phyloP scores from a whole-genome alignment of 352 stramenopile species.

The Pythium pyrilobum region DNA sequence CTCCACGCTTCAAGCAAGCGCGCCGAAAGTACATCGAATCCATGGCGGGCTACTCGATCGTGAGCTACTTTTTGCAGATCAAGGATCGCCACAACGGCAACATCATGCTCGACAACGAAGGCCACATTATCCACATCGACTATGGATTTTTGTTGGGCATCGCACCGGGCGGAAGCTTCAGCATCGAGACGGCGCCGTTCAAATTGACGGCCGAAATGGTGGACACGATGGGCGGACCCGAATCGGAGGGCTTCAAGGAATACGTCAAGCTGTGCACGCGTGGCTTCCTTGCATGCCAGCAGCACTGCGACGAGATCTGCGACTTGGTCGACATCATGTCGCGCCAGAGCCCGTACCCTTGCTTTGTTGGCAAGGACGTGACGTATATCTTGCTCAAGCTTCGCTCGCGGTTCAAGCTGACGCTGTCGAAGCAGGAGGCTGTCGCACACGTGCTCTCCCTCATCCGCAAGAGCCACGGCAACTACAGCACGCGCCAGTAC shows the following conservation, averaged over 20 bases:
- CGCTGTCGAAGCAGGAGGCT: constrained; percentile 83
- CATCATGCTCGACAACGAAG: constrained; percentile 98
- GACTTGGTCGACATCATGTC: constrained; percentile 97
- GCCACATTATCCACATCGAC: constrained; percentile 99
- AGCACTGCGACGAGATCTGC: constrained; percentile 94
- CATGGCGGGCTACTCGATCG: constrained; percentile 97
- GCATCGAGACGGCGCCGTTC: constrained; percentile 98
- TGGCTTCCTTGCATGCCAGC: constrained; percentile 96
- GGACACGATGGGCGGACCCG: constrained; percentile 93
- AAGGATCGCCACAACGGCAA: constrained; percentile 99
- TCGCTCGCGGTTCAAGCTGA: constrained; percentile 85
- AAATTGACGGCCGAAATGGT: constrained; percentile 99
- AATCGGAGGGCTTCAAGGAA: constrained; percentile 92
- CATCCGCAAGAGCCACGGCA: constrained; percentile 90
- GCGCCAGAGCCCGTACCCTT: constrained; percentile 94
- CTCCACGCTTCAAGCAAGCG: constrained; percentile 87
- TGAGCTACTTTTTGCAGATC: constrained; percentile 98
- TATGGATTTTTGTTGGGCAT: constrained; percentile 99
- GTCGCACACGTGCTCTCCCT: constrained; percentile 89
- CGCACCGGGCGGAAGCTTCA: constrained; percentile 97
- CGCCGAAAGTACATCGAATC: constrained; percentile 96
- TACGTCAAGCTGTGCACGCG: constrained; percentile 97
- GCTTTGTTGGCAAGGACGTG: constrained; percentile 88
- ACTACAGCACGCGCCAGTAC: constrained; percentile 92
- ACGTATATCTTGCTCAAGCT: constrained; percentile 84